Evolutionary conservation across 345 rosid genomes (phyloP).

Genomic region (Citrus glauca): DNA sequence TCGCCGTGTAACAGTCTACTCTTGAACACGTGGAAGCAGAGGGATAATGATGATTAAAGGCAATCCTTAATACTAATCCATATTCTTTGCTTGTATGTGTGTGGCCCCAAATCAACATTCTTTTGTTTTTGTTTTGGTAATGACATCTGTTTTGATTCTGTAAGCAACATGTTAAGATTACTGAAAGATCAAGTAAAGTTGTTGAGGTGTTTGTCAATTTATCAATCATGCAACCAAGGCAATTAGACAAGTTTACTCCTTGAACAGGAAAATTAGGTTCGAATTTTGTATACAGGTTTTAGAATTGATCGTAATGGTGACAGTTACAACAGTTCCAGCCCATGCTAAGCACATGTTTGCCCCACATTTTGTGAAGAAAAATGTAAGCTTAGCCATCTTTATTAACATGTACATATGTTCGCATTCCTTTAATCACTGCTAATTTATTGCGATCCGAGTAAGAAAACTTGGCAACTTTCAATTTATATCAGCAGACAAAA

Average conservation of each 20-base stretch:
- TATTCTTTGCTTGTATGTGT: not conserved
- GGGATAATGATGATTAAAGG: not conserved
- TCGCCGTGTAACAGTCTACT: not conserved
- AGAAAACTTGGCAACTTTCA: not conserved
- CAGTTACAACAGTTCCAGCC: not conserved
- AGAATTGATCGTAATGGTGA: not conserved
- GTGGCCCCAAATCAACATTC: conserved; percentile 6
- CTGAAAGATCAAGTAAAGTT: conserved; percentile 19
- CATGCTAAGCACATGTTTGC: not conserved
- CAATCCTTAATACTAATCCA: not conserved
- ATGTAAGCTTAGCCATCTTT: not conserved
- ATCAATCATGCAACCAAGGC: not conserved
- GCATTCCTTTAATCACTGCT: not conserved
- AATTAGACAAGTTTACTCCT: not conserved
- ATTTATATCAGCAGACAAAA: not conserved
- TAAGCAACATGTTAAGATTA: conserved; percentile 8
- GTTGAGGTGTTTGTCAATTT: conserved; percentile 1
- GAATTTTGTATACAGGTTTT: not conserved
- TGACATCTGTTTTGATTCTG: not conserved
- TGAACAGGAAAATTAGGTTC: not conserved
- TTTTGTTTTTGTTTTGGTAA: not conserved
- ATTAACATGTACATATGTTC: not conserved
- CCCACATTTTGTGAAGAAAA: not conserved
- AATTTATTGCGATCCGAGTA: not conserved
- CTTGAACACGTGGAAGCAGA: conserved; percentile 17